A percentile compares a stretch with the other conserved stretches of the same genome.
Evolutionary conservation across 2,329 filamentous ascomycete species (phyloP).

Genomic region (Pseudocercospora fuligena): DNA sequence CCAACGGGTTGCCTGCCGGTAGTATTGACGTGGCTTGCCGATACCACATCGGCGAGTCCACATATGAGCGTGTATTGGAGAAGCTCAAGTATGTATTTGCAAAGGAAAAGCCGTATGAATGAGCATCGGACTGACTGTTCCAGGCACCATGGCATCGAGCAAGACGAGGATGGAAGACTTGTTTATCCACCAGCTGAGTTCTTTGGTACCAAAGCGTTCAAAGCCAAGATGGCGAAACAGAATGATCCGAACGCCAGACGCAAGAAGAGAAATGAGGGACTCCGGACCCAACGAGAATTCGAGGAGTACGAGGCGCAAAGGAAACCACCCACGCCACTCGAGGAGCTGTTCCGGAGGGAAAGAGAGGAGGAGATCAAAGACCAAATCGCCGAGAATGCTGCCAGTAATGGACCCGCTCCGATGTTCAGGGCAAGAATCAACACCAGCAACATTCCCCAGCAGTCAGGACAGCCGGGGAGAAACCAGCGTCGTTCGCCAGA

Average conservation of each 20-base stretch:
- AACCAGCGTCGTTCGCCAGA: too few relatives aligned
- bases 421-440: not conserved
- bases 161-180: not conserved
- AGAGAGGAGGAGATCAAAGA: not conserved
- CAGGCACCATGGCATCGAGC: not conserved
- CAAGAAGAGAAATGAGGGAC: not conserved
- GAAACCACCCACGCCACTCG: not conserved
- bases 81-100: not conserved
- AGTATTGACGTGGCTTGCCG: not conserved
- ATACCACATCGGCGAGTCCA: not conserved
- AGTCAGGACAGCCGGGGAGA: not conserved
- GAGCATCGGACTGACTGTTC: not conserved
- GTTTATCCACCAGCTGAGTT: not conserved
- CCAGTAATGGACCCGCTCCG: not conserved
- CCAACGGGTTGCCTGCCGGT: not conserved
- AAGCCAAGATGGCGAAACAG: not conserved
- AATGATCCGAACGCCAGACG: not conserved
- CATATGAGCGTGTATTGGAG: not conserved
- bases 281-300: not conserved
- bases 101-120: not conserved
- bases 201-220: not conserved
- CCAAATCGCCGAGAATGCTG: not conserved
- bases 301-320: not conserved
- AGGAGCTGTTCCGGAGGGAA: not conserved
- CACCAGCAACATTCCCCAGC: not conserved